phyloP scores from a whole-genome alignment of 2,329 filamentous ascomycete species.

The Colletotrichum musicola region DNA sequence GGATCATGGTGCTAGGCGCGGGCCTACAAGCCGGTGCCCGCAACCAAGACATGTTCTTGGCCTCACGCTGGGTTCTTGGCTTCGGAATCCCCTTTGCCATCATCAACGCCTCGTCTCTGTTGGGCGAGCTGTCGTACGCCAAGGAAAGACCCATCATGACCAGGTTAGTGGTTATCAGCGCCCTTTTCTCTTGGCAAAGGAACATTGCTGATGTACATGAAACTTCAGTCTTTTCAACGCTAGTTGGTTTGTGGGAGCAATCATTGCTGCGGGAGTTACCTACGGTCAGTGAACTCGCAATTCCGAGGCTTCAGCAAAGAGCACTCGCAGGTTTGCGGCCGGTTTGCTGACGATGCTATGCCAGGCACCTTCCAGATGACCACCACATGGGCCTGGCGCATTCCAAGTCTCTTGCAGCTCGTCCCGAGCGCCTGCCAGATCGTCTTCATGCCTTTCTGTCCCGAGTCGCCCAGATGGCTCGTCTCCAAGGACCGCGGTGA shows the following conservation, averaged over 20 bases:
- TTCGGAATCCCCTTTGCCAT: constrained; percentile 66
- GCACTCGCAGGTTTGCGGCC: background rate
- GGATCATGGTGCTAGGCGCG: constrained; percentile 50
- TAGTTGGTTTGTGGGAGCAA: constrained; percentile 32
- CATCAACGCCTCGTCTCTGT: constrained; percentile 62
- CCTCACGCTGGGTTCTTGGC: constrained; percentile 65
- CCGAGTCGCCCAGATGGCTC: constrained; percentile 51
- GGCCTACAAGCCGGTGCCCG: constrained; percentile 50
- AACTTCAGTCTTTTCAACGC: constrained; percentile 57
- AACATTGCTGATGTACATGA: background rate
- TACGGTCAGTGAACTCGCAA: constrained; percentile 1
- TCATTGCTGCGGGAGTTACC: constrained; percentile 26
- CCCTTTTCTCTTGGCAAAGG: background rate
- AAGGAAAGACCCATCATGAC: constrained; percentile 66
- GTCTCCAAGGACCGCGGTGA: constrained; percentile 47
- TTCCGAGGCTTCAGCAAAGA: too few species aligned
- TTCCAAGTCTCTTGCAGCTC: constrained; percentile 32
- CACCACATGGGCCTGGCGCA: constrained; percentile 34
- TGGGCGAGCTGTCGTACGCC: constrained; percentile 66
- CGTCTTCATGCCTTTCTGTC: constrained; percentile 50
- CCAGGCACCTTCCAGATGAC: constrained; percentile 28
- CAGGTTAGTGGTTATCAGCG: constrained; percentile 49
- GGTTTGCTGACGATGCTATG: background rate
- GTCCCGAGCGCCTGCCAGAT: constrained; percentile 44
- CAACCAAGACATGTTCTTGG: constrained; percentile 62